These are phyloP conservation scores for Cardamine chenopodiifolia DNA, from an alignment of 345 rosid species.

Conservation along the genomic window DNA sequence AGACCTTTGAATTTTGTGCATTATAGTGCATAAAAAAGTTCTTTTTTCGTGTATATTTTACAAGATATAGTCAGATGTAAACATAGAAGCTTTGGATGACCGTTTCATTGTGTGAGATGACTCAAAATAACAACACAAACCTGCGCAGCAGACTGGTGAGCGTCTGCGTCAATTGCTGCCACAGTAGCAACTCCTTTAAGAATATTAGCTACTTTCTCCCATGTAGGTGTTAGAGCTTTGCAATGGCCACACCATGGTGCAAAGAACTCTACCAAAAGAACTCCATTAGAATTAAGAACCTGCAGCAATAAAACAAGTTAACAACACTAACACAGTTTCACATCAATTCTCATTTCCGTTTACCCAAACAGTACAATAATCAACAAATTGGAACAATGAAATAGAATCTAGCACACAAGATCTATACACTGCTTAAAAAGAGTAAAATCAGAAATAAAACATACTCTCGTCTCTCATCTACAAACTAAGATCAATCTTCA, in stretches of 20 bases:
- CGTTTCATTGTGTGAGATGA: neutral
- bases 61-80: neutral
- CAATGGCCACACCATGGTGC: conserved; percentile 99
- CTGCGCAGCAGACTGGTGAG: conserved; percentile 94
- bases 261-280: conserved; percentile 93
- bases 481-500: conserved; percentile 29
- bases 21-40: neutral
- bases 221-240: conserved; percentile 80
- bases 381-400: neutral
- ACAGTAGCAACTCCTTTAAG: conserved; percentile 94
- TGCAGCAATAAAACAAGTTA: conserved; percentile 30
- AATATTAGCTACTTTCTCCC: conserved; percentile 90
- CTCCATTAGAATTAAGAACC: conserved; percentile 86
- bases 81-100: neutral
- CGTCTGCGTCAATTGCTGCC: conserved; percentile 96
- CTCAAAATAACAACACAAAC: conserved; percentile 43
- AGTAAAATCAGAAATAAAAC: neutral
- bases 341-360: conserved; percentile 9
- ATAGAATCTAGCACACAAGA: conserved; percentile 11
- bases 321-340: conserved; percentile 10
- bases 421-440: conserved; percentile 1
- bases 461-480: neutral
- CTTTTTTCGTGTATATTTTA: neutral
- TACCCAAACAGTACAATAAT: neutral
- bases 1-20: neutral